Conservation (phyloP, 2,329 filamentous ascomycete species). For the Calonectria pseudoreteaudii region DNA sequence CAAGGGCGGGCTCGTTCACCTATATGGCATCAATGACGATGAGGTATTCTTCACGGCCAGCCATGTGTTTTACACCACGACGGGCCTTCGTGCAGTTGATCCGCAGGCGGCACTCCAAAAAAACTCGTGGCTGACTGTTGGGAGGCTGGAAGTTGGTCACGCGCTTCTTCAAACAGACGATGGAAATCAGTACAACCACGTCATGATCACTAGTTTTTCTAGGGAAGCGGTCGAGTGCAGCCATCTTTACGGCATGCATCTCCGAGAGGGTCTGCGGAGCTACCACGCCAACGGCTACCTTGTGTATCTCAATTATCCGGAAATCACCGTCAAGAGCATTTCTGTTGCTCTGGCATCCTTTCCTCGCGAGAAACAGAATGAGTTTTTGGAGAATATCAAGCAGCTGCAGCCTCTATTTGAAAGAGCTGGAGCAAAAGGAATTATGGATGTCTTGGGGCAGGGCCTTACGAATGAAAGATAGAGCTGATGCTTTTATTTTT, state of each 20-base stretch:
- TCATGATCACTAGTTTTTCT: background rate
- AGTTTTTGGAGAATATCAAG: background rate
- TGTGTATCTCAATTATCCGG: background rate
- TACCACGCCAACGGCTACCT: background rate
- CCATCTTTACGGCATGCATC: background rate
- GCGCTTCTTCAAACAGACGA: background rate
- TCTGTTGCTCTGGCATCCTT: background rate
- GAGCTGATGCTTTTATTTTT: background rate
- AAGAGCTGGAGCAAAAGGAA: background rate
- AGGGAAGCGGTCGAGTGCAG: background rate
- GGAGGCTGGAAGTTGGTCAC: background rate
- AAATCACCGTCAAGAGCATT: background rate
- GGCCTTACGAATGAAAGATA: background rate
- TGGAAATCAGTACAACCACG: background rate
- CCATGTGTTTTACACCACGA: background rate
- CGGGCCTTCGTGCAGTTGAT: background rate
- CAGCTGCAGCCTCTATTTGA: background rate
- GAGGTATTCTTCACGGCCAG: background rate
- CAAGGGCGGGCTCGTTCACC: background rate
- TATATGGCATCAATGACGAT: background rate
- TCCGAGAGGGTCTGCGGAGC: background rate
- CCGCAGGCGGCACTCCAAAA: background rate
- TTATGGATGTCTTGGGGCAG: background rate
- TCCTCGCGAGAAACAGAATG: background rate
- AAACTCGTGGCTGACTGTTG: background rate